phyloP scores from a whole-genome alignment of 108 stramenopile species.

The Pseudonitzschia delicatissima region DNA sequence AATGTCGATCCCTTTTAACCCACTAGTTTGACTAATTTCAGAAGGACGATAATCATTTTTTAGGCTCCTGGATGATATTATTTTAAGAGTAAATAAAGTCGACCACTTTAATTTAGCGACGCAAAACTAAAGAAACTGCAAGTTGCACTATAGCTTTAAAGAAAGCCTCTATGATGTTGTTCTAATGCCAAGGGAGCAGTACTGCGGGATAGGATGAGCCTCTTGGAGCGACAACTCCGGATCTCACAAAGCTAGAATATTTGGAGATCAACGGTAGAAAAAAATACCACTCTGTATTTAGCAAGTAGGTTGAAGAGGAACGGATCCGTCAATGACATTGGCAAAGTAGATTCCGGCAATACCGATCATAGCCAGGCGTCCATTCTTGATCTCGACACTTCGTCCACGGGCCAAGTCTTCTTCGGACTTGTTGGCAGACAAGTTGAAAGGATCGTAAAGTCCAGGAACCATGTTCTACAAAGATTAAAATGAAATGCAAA shows the following conservation, averaged over 20 bases:
- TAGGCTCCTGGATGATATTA: too few relatives aligned
- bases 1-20: too few relatives aligned
- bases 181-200: background rate
- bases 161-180: conserved; percentile 5
- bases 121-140: too few relatives aligned
- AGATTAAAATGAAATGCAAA: background rate
- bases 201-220: background rate
- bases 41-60: too few relatives aligned
- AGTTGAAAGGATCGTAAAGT: conserved; percentile 71
- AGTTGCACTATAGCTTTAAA: too few relatives aligned
- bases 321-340: conserved; percentile 61
- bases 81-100: too few relatives aligned
- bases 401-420: conserved; percentile 67
- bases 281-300: background rate
- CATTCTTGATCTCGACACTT: conserved; percentile 76
- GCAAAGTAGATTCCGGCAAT: conserved; percentile 65
- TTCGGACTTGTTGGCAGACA: conserved; percentile 55
- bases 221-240: too few relatives aligned
- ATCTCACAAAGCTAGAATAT: background rate
- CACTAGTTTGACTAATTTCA: too few relatives aligned
- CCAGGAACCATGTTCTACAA: conserved; percentile 79
- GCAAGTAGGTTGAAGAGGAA: conserved; percentile 63
- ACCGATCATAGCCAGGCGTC: conserved; percentile 84
- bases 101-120: too few relatives aligned
- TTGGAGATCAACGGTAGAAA: conserved; percentile 3